Conservation (phyloP, 2,329 filamentous ascomycete species). For the Drechslera avenae region DNA sequence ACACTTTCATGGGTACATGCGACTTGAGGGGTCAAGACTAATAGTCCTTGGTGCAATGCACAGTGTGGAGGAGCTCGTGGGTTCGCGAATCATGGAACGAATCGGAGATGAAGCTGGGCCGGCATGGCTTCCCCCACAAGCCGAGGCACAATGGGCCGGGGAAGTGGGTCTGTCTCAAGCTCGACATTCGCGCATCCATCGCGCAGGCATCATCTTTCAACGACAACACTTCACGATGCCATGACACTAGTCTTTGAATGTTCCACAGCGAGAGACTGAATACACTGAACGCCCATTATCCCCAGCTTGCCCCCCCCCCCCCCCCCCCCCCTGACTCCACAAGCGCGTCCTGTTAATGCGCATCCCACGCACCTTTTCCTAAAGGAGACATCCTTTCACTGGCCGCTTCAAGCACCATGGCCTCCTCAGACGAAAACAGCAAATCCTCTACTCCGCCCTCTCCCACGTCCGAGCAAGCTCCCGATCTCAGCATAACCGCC, state of each 20-base stretch:
- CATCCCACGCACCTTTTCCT: neutral
- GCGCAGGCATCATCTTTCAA: neutral
- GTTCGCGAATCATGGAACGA: neutral
- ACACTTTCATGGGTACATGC: too few species aligned
- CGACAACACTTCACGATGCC: conserved; percentile 10
- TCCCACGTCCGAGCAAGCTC: conserved; percentile 39
- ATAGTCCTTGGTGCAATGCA: neutral
- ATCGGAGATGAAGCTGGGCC: conserved; percentile 11
- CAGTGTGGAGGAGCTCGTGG: too few species aligned
- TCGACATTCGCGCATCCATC: conserved; percentile 9
- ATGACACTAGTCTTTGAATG: conserved; percentile 3
- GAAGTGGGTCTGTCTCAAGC: conserved; percentile 17
- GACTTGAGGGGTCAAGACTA: too few species aligned
- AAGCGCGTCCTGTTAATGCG: conserved; percentile 1
- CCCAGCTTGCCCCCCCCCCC: too few species aligned
- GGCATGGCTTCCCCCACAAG: conserved; percentile 24
- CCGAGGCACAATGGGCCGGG: conserved; percentile 23
- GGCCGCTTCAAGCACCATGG: conserved; percentile 14
- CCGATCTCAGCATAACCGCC: conserved; percentile 54
- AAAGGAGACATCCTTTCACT: conserved; percentile 4
- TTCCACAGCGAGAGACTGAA: neutral
- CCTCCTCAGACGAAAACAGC: conserved; percentile 21
- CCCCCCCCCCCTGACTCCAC: too few species aligned
- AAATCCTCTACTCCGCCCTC: conserved; percentile 14
- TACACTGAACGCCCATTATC: neutral